phyloP scores from a whole-genome alignment of 768 basidiomycete species.

The Agaricus subrufescens region DNA sequence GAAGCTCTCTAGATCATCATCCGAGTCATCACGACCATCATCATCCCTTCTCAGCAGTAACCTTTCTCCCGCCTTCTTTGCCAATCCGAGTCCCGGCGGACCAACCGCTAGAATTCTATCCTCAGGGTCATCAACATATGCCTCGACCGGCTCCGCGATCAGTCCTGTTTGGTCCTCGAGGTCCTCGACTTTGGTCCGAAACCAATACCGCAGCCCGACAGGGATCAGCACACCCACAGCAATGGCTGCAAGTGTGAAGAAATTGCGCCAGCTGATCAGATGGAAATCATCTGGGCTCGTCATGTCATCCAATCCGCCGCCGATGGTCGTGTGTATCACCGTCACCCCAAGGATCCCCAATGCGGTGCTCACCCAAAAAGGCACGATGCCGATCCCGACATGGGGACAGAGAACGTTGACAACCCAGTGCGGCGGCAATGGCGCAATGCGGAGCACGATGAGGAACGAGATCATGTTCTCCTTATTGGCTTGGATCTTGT shows the following conservation, averaged over 20 bases:
- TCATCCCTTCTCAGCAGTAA: slow-evolving; percentile 29
- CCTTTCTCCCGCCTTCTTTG: slow-evolving; percentile 29
- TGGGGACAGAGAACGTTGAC: slow-evolving; percentile 92
- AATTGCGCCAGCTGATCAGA: slow-evolving; percentile 88
- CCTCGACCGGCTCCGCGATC: slow-evolving; percentile 21
- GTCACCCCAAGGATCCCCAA: slow-evolving; percentile 87
- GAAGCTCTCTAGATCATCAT: neutral
- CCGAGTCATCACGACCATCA: slow-evolving; percentile 21
- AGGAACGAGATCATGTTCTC: slow-evolving; percentile 89
- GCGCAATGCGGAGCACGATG: slow-evolving; percentile 91
- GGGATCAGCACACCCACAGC: slow-evolving; percentile 92
- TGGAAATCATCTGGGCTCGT: slow-evolving; percentile 91
- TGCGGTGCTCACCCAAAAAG: slow-evolving; percentile 90
- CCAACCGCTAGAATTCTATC: slow-evolving; percentile 56
- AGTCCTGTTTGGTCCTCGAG: slow-evolving; percentile 29
- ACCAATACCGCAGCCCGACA: slow-evolving; percentile 82
- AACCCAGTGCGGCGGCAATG: slow-evolving; percentile 95
- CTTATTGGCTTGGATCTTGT: slow-evolving; percentile 72
- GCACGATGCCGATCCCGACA: slow-evolving; percentile 76
- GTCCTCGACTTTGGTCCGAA: slow-evolving; percentile 55
- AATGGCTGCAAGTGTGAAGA: slow-evolving; percentile 78
- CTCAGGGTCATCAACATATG: slow-evolving; percentile 21
- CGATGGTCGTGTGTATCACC: slow-evolving; percentile 94
- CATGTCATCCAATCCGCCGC: slow-evolving; percentile 92
- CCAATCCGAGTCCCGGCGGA: slow-evolving; percentile 39